Base-by-base conservation (phyloP, 768 basidiomycete genomes). In the Leccinum incarnatum region DNA sequence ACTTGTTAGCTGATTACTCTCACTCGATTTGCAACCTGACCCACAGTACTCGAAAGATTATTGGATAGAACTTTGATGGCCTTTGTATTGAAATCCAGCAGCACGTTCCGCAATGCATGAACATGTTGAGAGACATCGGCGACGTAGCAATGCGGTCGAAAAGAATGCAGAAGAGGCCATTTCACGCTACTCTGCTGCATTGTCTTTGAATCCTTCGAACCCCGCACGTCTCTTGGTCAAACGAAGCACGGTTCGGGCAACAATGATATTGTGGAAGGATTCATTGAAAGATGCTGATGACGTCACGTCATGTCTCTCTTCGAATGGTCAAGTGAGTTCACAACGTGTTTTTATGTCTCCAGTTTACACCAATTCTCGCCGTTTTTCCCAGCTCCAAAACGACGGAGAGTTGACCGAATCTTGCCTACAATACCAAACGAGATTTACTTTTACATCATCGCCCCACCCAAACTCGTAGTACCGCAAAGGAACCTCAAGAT, bases 41-140 rank as follows among this genome's bases (percentile, higher is more conserved):
- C 10, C 23, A 55, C 15, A 7, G 15, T 21, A 1, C 14, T 56
- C 27, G 27, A 27, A 50, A 62, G 47, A 47, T 58, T 2, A 58
- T 62, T 21, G 64, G 56, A 2, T 65, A 60, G 64, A n/a, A 52
- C 14, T 58, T 65, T 45, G 59, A 65, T 4, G 17, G 32, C 17
- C 56, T 58, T 7, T 3, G 14, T 2, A 1, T 19, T 11, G 45
- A 30, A 6, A 46, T 58, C 23, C 47, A 49, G 10, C 3, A 30
- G 8, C 48, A 21, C 0, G n/a, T 61, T 42, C 29, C 5, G 42
- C 25, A 34, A 3, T 51, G 54, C 17, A 2, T 46, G 9, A 23
- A 6, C 17, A 4, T 9, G 1, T 11, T 56, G 2, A 51, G 65
- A 46, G 11, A 3, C 2, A 2, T 10, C 0, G 63, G 52, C 3